These are phyloP conservation scores for Pyricularia pennisetigena DNA, from an alignment of 2,329 filamentous ascomycete species.

Conservation along the genomic window DNA sequence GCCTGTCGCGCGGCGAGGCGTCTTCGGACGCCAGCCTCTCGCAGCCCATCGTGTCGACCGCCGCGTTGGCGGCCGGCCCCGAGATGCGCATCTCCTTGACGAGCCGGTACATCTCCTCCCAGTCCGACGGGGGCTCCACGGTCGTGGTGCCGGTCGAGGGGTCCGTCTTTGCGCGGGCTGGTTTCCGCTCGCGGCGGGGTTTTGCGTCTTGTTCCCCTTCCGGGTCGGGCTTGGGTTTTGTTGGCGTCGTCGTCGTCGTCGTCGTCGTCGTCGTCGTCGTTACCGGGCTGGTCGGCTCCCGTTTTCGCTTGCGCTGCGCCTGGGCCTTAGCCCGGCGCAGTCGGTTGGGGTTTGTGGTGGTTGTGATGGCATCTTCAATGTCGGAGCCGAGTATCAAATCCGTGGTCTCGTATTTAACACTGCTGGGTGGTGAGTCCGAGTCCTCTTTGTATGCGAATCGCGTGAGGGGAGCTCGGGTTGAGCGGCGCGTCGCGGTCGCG, in stretches of 20 bases:
- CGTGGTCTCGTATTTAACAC: constrained; percentile 10
- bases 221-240: background rate
- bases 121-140: constrained; percentile 60
- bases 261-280: constrained; percentile 36
- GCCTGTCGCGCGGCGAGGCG: constrained; percentile 44
- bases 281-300: constrained; percentile 5
- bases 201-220: background rate
- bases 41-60: constrained; percentile 97
- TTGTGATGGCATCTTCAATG: constrained; percentile 22
- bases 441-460: constrained; percentile 30
- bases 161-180: constrained; percentile 11
- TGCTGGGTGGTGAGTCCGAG: constrained; percentile 7
- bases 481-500: constrained; percentile 27
- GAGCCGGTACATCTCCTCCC: constrained; percentile 71
- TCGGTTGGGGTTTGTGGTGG: constrained; percentile 5
- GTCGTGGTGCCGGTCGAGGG: constrained; percentile 16
- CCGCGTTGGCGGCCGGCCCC: constrained; percentile 56
- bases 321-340: constrained; percentile 14
- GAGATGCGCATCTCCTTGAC: constrained; percentile 68
- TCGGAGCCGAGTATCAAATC: constrained; percentile 13
- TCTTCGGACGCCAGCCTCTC: constrained; percentile 55
- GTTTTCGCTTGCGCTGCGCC: constrained; percentile 17
- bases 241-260: constrained; percentile 31
- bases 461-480: constrained; percentile 38
- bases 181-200: constrained; percentile 16